Conservation (phyloP, 78 protist genomes). For the Trichosphaerium sp. region DNA sequence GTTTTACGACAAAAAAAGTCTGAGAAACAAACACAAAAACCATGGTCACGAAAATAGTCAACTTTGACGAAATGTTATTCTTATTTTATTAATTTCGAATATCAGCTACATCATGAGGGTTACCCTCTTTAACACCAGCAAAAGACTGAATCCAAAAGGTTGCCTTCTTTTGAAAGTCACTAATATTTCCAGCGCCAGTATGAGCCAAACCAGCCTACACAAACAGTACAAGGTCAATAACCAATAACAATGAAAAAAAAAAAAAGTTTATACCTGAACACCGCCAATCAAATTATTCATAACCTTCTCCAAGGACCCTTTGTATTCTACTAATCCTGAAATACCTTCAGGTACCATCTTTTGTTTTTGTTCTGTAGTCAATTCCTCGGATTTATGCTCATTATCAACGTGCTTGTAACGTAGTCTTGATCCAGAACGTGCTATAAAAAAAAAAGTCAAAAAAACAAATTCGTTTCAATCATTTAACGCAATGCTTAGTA, state of each 20-base stretch:
- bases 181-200: conserved; percentile 27
- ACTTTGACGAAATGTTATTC: too few species aligned
- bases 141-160: conserved; percentile 38
- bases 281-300: conserved; percentile 51
- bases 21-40: too few species aligned
- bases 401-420: conserved; percentile 16
- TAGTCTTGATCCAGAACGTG: conserved; percentile 19
- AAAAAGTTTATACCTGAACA: too few species aligned
- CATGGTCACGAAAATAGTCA: too few species aligned
- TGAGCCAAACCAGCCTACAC: neutral
- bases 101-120: too few species aligned
- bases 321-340: conserved; percentile 72
- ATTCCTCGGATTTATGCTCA: conserved; percentile 53
- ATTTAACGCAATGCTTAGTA: too few species aligned
- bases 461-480: neutral
- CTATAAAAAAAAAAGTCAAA: too few species aligned
- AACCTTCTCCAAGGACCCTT: conserved; percentile 61
- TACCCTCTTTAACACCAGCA: too few species aligned
- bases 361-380: conserved; percentile 26
- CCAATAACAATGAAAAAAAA: neutral
- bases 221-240: neutral
- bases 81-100: too few species aligned
- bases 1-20: too few species aligned
- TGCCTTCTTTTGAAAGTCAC: conserved; percentile 42
- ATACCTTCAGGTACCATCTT: conserved; percentile 84